Evolutionary conservation across 495 filamentous ascomycete species (phyloP).

Genomic region (Penicillium subrubescens): DNA sequence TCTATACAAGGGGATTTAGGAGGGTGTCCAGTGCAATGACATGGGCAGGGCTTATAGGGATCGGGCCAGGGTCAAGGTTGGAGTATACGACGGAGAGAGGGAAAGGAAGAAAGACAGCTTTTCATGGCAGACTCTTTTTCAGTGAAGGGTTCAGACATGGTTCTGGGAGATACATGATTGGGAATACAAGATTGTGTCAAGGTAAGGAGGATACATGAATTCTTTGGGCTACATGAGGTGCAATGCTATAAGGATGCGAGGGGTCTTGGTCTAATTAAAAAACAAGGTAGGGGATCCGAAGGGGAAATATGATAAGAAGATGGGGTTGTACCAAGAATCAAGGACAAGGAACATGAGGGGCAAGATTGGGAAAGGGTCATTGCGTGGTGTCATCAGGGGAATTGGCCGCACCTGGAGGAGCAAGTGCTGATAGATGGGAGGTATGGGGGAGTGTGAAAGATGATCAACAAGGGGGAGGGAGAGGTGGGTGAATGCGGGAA

Average conservation of each 20-base stretch:
- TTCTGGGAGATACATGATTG: conserved; percentile 26
- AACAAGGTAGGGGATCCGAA: conserved; percentile 26
- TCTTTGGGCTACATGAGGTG: conserved; percentile 53
- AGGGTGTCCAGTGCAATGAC: conserved; percentile 16
- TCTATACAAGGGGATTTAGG: conserved; percentile 32
- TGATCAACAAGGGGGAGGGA: conserved; percentile 11
- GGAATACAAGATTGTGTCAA: conserved; percentile 10
- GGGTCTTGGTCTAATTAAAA: conserved; percentile 52
- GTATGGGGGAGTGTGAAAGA: conserved; percentile 9
- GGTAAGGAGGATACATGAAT: conserved; percentile 47
- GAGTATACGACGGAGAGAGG: conserved; percentile 36
- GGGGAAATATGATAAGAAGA: conserved; percentile 21
- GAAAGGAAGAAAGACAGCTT: conserved; percentile 24
- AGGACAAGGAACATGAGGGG: conserved; percentile 34
- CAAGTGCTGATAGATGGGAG: conserved; percentile 15
- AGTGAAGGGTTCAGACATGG: conserved; percentile 22
- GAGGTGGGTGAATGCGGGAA: conserved; percentile 9
- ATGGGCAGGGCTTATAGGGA: conserved; percentile 14
- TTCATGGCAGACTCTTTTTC: conserved; percentile 45
- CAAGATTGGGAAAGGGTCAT: conserved; percentile 29
- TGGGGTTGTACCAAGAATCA: conserved; percentile 27
- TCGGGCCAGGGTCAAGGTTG: conserved; percentile 1
- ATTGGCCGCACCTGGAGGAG: conserved; percentile 6
- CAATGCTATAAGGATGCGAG: conserved; percentile 36
- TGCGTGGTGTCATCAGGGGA: conserved; percentile 29